phyloP scores from a whole-genome alignment of 495 filamentous ascomycete species.

The Evernia prunastri region DNA sequence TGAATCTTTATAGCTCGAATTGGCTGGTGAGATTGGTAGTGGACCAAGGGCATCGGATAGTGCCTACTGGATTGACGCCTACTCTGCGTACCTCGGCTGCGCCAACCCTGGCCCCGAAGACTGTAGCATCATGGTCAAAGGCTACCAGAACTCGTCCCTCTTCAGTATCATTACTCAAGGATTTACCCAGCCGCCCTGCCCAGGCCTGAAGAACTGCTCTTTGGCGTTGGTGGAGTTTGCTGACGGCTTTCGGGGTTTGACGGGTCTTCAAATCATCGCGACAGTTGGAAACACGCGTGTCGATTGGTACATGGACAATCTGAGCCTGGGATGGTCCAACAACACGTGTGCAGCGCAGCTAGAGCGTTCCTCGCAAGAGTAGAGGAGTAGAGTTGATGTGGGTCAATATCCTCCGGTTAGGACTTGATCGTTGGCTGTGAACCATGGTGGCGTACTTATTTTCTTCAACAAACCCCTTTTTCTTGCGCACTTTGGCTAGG shows the following conservation, averaged over 20 bases:
- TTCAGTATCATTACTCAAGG: constrained; percentile 27
- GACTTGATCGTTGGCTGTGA: background rate
- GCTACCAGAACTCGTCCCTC: constrained; percentile 30
- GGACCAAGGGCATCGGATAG: constrained; percentile 33
- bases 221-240: constrained; percentile 33
- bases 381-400: constrained; percentile 8
- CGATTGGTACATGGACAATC: constrained; percentile 39
- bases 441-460: background rate
- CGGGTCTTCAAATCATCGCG: constrained; percentile 39
- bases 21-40: constrained; percentile 39
- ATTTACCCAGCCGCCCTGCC: constrained; percentile 33
- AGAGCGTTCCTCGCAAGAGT: constrained; percentile 23
- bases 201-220: constrained; percentile 31
- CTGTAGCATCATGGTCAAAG: constrained; percentile 37
- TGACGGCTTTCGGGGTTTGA: constrained; percentile 31
- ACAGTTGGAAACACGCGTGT: constrained; percentile 27
- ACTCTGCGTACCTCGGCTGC: constrained; percentile 37
- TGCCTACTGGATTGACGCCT: constrained; percentile 43
- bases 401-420: background rate
- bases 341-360: constrained; percentile 36
- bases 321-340: constrained; percentile 39
- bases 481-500: background rate
- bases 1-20: constrained; percentile 16
- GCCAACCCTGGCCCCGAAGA: constrained; percentile 31
- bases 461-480: constrained; percentile 1